Percentiles rank a stretch among this genome's conserved stretches.
Conservation (phyloP, 2,329 filamentous ascomycete genomes). For the Xenoacremonium recifei region DNA sequence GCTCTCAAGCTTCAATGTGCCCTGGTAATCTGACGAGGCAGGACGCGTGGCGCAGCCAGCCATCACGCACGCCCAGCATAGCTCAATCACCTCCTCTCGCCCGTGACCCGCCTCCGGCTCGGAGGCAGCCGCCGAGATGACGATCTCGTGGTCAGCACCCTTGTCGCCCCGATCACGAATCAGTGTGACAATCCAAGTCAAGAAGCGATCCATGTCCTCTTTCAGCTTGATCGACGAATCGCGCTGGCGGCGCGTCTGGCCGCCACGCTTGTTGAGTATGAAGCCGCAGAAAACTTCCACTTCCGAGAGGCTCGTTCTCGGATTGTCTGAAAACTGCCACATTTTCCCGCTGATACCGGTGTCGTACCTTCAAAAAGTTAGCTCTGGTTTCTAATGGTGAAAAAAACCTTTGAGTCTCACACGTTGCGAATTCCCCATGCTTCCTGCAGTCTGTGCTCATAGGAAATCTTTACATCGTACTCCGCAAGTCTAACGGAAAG, state of each 20-base stretch:
- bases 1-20: conserved; percentile 27
- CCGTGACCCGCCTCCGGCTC: conserved; percentile 6
- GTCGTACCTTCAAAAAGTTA: conserved; percentile 40
- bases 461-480: conserved; percentile 28
- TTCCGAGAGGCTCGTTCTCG: conserved; percentile 43
- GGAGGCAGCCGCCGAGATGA: conserved; percentile 8
- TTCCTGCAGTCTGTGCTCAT: conserved; percentile 32
- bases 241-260: conserved; percentile 49
- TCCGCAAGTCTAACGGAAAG: conserved; percentile 18
- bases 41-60: conserved; percentile 21
- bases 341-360: conserved; percentile 40
- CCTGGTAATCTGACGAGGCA: conserved; percentile 7
- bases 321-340: conserved; percentile 44
- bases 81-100: conserved; percentile 28
- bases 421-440: conserved; percentile 45
- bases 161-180: conserved; percentile 22
- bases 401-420: no score
- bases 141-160: conserved; percentile 11
- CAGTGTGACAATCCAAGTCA: conserved; percentile 38
- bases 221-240: conserved; percentile 51
- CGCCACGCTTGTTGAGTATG: conserved; percentile 51
- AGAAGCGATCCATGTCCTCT: conserved; percentile 49
- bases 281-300: conserved; percentile 55
- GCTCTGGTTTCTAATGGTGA: no score
- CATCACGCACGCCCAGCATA: conserved; percentile 35